Base-by-base conservation (phyloP, 2,329 filamentous ascomycete species). In the Colletotrichum eremochloae region DNA sequence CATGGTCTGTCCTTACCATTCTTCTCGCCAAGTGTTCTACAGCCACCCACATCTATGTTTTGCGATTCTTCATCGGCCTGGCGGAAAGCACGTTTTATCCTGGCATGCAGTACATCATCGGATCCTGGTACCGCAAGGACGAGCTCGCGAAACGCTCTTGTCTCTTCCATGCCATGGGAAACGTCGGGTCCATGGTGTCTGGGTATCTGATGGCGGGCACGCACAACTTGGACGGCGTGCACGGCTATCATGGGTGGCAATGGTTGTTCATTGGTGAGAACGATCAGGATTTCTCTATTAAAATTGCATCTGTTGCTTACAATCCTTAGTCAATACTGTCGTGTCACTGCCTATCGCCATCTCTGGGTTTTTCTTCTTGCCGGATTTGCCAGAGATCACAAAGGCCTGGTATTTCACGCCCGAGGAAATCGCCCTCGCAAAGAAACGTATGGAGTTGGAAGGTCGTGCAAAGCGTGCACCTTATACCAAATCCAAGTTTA, bases 151-250 rank as follows among this genome's bases (percentile, higher is more conserved):
- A 89, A 75, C 83, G 88, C 6, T 81, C 83, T 0, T 83, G 83
- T 66, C 81, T 86, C 42, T 85, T 86, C 74, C 82, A 85, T 65
- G 83, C 87, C 0, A 86, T 84, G 36, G 86, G 87, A 11, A 86
- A 84, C 5, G 81, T 89, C 0, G 88, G 86, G 0, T 80, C 81
- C n/a, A 88, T 90, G 85, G 86, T 89, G 60, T 86, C 86, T n/a
- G 88, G 87, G 1, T 89, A 88, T 69, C 80, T 90, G 0, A 87
- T 89, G 79, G 84, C 87, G 0, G 87, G 85, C 0, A 85, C 86
- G 0, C 88, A 89, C 76, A 85, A 85, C 38, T 80, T 90, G 0
- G 86, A 86, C 42, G 87, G 87, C 0, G 79, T 84, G 0, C 77
- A 77, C 14, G 87, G 87, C 0, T 83, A 85, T 76, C 79, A 83